Conservation (phyloP, 2,329 filamentous ascomycete species). For the Neophaeococcomyces mojaviensis region DNA sequence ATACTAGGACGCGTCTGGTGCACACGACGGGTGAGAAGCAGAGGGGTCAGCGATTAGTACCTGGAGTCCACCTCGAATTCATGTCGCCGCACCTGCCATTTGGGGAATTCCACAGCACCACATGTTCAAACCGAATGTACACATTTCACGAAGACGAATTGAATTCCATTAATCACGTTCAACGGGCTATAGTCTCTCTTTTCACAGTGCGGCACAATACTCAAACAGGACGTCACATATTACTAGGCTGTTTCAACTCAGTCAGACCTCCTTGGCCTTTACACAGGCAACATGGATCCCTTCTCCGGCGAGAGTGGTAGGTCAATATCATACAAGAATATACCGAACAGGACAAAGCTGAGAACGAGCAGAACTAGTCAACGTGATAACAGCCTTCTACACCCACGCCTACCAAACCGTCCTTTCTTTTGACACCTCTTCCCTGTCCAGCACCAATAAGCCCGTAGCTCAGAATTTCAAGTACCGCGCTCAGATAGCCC, state of each 20-base stretch:
- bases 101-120: neutral
- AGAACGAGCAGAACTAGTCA: conserved; percentile 51
- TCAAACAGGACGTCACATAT: neutral
- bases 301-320: conserved; percentile 57
- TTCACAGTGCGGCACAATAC: too few species aligned
- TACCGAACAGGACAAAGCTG: conserved; percentile 8
- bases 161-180: too few species aligned
- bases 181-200: too few species aligned
- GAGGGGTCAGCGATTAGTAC: too few species aligned
- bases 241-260: neutral
- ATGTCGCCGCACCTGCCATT: conserved; percentile 4
- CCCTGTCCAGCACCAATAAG: conserved; percentile 70
- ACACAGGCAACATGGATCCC: conserved; percentile 45
- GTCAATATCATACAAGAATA: conserved; percentile 12
- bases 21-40: too few species aligned
- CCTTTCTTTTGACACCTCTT: conserved; percentile 73
- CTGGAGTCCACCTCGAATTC: too few species aligned
- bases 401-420: conserved; percentile 80
- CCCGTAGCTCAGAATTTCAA: conserved; percentile 69
- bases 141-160: neutral
- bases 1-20: too few species aligned
- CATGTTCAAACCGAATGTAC: conserved; percentile 1
- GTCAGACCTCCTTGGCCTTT: neutral
- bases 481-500: conserved; percentile 74
- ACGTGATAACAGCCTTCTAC: conserved; percentile 60